Conservation (phyloP, 1,139 yeast genomes). For the Suhomyces wounanorum region DNA sequence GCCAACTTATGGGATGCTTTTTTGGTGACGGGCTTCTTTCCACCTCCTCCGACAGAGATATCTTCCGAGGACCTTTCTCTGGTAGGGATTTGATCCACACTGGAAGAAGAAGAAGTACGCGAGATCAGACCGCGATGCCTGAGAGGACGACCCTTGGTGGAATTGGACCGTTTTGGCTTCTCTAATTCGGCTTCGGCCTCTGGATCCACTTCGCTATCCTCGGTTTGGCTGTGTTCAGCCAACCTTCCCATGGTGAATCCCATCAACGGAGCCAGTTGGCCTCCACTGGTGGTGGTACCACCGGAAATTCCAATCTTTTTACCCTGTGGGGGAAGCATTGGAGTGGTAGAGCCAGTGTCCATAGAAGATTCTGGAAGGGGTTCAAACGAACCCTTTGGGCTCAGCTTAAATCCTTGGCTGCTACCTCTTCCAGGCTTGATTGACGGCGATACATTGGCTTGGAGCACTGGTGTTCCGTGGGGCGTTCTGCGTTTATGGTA, state of each 20-base stretch:
- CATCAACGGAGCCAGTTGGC: conserved; percentile 30
- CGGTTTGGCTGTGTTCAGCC: conserved; percentile 36
- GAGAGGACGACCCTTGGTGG: conserved; percentile 10
- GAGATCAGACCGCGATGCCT: conserved; percentile 10
- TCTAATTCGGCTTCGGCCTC: conserved; percentile 8
- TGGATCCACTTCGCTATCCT: conserved; percentile 14
- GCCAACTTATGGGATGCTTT: conserved; percentile 89
- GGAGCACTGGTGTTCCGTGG: conserved; percentile 49
- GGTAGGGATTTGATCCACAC: conserved; percentile 21
- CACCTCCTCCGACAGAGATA: conserved; percentile 4
- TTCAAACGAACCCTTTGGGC: conserved; percentile 28
- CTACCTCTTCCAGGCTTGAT: conserved; percentile 15
- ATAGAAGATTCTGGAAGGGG: conserved; percentile 40
- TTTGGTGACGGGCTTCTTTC: conserved; percentile 43
- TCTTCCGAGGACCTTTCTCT: conserved; percentile 20
- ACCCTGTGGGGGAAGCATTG: conserved; percentile 45
- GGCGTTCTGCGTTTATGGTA: conserved; percentile 45
- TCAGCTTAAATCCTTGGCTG: conserved; percentile 7
- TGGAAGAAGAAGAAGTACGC: conserved; percentile 21
- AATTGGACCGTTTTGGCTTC: conserved; percentile 5
- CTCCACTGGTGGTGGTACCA: conserved; percentile 19
- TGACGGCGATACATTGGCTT: conserved; percentile 27
- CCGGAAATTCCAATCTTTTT: conserved; percentile 22
- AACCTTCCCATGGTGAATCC: conserved; percentile 52
- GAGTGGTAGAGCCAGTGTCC: conserved; percentile 27